Percentiles rank a stretch among this genome's conserved stretches.
phyloP scores from a whole-genome alignment of 805 yeast genomes.

The Candida insectorum region DNA sequence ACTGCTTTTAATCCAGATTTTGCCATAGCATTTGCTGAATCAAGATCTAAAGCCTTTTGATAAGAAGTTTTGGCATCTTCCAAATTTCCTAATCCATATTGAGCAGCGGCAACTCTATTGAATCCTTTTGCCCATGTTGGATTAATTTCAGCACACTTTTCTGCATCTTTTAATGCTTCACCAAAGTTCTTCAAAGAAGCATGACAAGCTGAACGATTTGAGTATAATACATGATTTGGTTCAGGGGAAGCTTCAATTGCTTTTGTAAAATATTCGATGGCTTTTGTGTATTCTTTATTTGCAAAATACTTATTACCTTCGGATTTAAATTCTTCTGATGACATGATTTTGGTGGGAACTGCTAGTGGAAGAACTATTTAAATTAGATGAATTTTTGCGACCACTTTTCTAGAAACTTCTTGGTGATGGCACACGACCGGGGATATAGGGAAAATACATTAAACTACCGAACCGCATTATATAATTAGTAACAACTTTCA shows the following conservation, averaged over 20 bases:
- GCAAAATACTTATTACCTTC: conserved; percentile 92
- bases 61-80: conserved; percentile 73
- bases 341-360: conserved; percentile 12
- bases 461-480: background rate
- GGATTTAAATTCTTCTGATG: conserved; percentile 78
- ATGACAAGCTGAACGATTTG: conserved; percentile 91
- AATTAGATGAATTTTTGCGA: conserved; percentile 1
- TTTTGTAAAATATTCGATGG: conserved; percentile 75
- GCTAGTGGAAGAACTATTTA: background rate
- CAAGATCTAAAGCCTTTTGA: conserved; percentile 76
- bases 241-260: conserved; percentile 80
- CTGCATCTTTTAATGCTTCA: conserved; percentile 81
- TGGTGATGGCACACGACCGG: background rate
- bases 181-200: conserved; percentile 74
- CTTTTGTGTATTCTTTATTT: conserved; percentile 77
- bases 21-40: conserved; percentile 81
- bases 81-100: conserved; percentile 76
- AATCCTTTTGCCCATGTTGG: conserved; percentile 94
- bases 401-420: conserved; percentile 4
- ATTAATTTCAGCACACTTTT: conserved; percentile 75
- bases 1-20: conserved; percentile 75
- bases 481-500: conserved; percentile 7
- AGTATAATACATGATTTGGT: conserved; percentile 89
- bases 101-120: conserved; percentile 91
- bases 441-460: background rate